phyloP scores from a whole-genome alignment of 1,139 yeast species.

The Debaryomyces udenii region DNA sequence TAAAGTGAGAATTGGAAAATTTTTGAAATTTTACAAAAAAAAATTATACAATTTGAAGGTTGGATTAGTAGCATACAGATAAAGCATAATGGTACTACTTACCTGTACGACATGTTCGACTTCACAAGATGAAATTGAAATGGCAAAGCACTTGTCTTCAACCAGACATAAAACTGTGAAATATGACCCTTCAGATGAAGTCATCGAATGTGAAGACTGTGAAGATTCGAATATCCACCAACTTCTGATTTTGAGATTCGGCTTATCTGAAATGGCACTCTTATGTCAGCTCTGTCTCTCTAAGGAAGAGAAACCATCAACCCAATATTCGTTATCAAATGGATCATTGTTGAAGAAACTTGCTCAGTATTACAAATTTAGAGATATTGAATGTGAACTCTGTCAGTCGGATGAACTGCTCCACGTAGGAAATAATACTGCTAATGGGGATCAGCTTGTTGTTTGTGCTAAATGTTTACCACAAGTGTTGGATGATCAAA shows the following conservation, averaged over 20 bases:
- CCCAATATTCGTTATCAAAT: conserved; percentile 54
- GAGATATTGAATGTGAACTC: conserved; percentile 51
- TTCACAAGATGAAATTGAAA: conserved; percentile 21
- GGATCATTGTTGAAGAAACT: conserved; percentile 57
- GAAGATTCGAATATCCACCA: conserved; percentile 57
- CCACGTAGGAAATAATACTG: conserved; percentile 34
- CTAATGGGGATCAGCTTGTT: conserved; percentile 26
- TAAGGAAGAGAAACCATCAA: conserved; percentile 52
- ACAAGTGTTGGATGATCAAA: conserved; percentile 21
- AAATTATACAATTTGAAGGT: background rate
- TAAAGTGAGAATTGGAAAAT: background rate
- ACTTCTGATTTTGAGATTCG: conserved; percentile 53
- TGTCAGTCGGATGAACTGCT: conserved; percentile 49
- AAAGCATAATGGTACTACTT: conserved; percentile 15
- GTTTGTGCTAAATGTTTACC: conserved; percentile 47
- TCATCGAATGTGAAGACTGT: conserved; percentile 60
- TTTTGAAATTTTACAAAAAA: background rate
- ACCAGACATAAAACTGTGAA: conserved; percentile 57
- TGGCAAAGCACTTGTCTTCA: conserved; percentile 50
- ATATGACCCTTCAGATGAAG: conserved; percentile 38
- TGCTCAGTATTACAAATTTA: conserved; percentile 48
- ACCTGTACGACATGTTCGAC: conserved; percentile 37
- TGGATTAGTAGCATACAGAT: background rate
- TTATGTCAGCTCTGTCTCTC: conserved; percentile 51
- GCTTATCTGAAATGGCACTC: conserved; percentile 56